These are phyloP conservation scores for Hibiscus tridactylites DNA, from an alignment of 345 rosid species.

Conservation along the genomic window DNA sequence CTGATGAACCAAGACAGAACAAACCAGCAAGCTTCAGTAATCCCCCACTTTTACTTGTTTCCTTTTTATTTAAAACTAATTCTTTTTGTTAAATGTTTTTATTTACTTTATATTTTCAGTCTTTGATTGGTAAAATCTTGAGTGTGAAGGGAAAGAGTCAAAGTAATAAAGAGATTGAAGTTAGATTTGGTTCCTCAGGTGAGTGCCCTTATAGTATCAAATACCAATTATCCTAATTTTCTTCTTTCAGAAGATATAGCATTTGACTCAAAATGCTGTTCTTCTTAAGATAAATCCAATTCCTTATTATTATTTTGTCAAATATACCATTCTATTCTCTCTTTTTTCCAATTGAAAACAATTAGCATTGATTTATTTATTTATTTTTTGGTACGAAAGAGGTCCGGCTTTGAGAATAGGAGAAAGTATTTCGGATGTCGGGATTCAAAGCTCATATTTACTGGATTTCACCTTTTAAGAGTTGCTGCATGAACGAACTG, in stretches of 20 bases:
- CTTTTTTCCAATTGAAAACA: background rate
- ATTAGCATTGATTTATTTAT: background rate
- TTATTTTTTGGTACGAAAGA: background rate
- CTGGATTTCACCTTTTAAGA: no score
- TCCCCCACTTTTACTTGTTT: background rate
- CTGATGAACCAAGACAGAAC: slow-evolving; percentile 27
- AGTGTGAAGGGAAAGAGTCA: slow-evolving; percentile 23
- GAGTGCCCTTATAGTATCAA: slow-evolving; percentile 10
- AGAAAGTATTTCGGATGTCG: background rate
- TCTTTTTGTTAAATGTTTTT: background rate
- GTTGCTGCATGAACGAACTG: no score
- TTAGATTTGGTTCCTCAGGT: slow-evolving; percentile 23
- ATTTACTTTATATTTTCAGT: background rate
- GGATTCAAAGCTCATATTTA: background rate
- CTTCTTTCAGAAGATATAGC: background rate
- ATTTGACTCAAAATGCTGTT: background rate
- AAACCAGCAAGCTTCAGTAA: slow-evolving; percentile 25
- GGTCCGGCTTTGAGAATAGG: background rate
- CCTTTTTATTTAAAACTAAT: background rate
- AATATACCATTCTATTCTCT: slow-evolving; percentile 11
- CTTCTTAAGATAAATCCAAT: background rate
- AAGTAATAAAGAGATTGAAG: slow-evolving; percentile 18
- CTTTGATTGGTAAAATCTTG: slow-evolving; percentile 25
- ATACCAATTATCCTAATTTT: background rate
- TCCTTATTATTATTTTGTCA: background rate